Conservation (phyloP, 306 rosid genomes). For the Rosa lucieae region DNA sequence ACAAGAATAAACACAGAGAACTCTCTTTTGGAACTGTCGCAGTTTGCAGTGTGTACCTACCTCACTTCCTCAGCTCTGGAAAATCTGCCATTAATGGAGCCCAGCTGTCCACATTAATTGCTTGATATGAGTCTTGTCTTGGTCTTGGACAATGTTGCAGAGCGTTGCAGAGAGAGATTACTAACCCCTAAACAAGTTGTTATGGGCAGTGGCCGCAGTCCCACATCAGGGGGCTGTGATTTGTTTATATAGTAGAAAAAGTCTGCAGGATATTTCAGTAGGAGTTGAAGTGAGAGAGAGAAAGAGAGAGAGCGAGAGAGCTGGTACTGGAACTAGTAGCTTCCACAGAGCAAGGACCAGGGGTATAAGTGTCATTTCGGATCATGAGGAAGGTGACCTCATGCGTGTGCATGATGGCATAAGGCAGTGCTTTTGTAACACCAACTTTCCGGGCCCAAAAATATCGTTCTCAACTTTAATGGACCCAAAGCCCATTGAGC, state of each 20-base stretch:
- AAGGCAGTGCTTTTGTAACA: not conserved
- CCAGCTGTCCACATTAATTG: constrained; percentile 24
- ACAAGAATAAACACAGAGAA: constrained; percentile 22
- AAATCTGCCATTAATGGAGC: constrained; percentile 39
- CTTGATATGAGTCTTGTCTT: constrained; percentile 16
- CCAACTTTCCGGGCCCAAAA: constrained; percentile 9
- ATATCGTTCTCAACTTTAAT: not conserved
- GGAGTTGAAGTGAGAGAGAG: not conserved
- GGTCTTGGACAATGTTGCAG: constrained; percentile 24
- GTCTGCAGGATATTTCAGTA: not conserved
- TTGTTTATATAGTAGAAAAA: not conserved
- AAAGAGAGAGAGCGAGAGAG: too few relatives aligned
- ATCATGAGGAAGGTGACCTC: not conserved
- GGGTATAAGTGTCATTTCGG: constrained; percentile 16
- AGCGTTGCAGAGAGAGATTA: not conserved
- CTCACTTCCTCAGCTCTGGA: constrained; percentile 52
- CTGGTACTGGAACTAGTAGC: constrained; percentile 7
- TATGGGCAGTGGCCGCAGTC: not conserved
- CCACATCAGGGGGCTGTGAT: constrained; percentile 2
- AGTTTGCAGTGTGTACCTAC: constrained; percentile 67
- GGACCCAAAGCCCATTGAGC: constrained; percentile 2
- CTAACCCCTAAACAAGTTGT: constrained; percentile 21
- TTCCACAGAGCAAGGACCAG: constrained; percentile 4
- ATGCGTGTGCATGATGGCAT: not conserved
- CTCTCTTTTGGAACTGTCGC: constrained; percentile 37